A percentile compares a stretch with the other conserved stretches of the same genome.
phyloP scores from a whole-genome alignment of 2,329 filamentous ascomycete genomes.

The Myriangium duriaei region DNA sequence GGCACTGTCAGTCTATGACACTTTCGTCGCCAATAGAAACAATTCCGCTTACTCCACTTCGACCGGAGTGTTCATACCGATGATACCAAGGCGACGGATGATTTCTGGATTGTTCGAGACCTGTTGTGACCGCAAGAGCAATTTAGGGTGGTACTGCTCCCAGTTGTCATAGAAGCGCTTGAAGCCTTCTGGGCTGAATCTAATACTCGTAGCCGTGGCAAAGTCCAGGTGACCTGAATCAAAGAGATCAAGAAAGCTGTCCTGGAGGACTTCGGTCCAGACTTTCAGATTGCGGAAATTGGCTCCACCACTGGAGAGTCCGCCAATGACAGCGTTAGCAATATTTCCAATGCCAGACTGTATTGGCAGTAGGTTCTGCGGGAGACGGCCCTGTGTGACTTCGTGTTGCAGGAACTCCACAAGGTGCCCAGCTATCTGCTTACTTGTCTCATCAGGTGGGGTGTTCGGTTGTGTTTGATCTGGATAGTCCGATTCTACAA shows the following conservation, averaged over 20 bases:
- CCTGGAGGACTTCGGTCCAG: constrained; percentile 88
- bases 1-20: no score
- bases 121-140: constrained; percentile 75
- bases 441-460: constrained; percentile 59
- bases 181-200: constrained; percentile 84
- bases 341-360: constrained; percentile 90
- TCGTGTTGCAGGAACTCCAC: constrained; percentile 84
- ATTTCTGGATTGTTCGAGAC: constrained; percentile 86
- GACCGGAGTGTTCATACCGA: constrained; percentile 91
- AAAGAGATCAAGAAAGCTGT: constrained; percentile 86
- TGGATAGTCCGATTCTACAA: constrained; percentile 74
- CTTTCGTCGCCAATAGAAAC: no score
- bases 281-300: constrained; percentile 82
- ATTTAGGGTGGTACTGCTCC: constrained; percentile 67
- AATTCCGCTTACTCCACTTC: no score
- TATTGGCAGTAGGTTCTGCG: constrained; percentile 62
- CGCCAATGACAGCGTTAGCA: constrained; percentile 80
- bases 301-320: constrained; percentile 56
- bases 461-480: constrained; percentile 65
- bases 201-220: constrained; percentile 78
- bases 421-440: constrained; percentile 62
- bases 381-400: constrained; percentile 64
- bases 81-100: constrained; percentile 73
- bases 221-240: constrained; percentile 80
- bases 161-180: constrained; percentile 81